Percentiles rank a stretch among this genome's conserved stretches.
Conservation (phyloP, 2,329 filamentous ascomycete genomes). For the Xylogone sp. region DNA sequence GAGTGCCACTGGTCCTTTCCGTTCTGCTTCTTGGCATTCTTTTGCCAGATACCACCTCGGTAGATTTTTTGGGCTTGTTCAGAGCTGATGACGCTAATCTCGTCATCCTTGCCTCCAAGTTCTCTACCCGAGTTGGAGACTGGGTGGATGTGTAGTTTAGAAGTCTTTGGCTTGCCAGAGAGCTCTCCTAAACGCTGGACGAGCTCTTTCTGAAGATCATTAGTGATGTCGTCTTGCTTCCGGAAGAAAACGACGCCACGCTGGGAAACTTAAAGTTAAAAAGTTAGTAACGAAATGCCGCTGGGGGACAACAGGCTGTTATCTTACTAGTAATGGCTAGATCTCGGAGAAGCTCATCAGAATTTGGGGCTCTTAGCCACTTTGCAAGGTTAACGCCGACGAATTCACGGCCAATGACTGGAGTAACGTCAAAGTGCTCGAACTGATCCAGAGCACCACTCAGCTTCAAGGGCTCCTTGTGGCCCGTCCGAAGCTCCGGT, state of each 20-base stretch:
- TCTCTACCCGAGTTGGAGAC: slow-evolving; percentile 50
- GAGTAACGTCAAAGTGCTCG: slow-evolving; percentile 36
- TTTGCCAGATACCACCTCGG: slow-evolving; percentile 33
- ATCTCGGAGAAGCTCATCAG: slow-evolving; percentile 44
- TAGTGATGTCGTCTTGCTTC: slow-evolving; percentile 55
- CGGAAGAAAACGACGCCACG: slow-evolving; percentile 70
- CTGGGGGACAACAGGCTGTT: not conserved
- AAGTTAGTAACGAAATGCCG: slow-evolving; percentile 2
- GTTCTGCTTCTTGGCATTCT: slow-evolving; percentile 40
- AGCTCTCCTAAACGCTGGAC: slow-evolving; percentile 57
- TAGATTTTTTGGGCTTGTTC: slow-evolving; percentile 50
- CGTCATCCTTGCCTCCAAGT: slow-evolving; percentile 49
- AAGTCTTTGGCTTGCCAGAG: slow-evolving; percentile 51
- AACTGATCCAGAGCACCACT: slow-evolving; percentile 23
- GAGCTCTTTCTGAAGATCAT: slow-evolving; percentile 63
- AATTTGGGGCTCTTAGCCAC: slow-evolving; percentile 41
- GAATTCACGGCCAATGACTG: slow-evolving; percentile 43
- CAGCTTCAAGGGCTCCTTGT: slow-evolving; percentile 23
- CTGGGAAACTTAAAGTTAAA: slow-evolving; percentile 51
- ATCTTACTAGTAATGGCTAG: slow-evolving; percentile 41
- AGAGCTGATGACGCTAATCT: slow-evolving; percentile 63
- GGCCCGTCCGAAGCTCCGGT: slow-evolving; percentile 4
- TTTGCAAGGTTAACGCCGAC: slow-evolving; percentile 38
- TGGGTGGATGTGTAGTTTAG: slow-evolving; percentile 58
- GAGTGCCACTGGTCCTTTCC: slow-evolving; percentile 52